Base-by-base conservation (phyloP, 495 filamentous ascomycete species). In the Aspergillus homomorphus region DNA sequence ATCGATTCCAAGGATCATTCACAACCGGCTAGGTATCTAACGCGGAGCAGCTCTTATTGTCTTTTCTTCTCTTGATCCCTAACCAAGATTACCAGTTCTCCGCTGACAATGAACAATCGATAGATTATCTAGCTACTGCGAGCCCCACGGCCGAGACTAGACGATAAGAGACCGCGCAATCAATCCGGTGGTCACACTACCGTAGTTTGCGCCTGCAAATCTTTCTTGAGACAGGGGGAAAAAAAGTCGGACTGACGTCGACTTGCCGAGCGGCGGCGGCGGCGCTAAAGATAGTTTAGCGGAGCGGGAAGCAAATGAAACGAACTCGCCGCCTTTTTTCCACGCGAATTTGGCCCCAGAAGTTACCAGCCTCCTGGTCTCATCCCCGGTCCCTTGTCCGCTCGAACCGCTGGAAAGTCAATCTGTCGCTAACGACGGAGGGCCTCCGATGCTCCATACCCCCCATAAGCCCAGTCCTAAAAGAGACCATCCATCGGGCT, bases 351-450 rank as follows among this genome's bases (percentile, higher is more conserved):
- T 14, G 41, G 59, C 61, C 61, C 65, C 65, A 63, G 59, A 59
- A 63, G 61, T 56, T 67, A 64, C 62, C 66, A 61, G 59, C 59
- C 61, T 60, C 63, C 57, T 63, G 59, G 66, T 61, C 62, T 52
- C 46, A 14, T 55, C 51, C 49, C 50, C 52, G 51, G 55, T 61
- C 38, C 45, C 48, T 58, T 61, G 45, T 53, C 19, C 46, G 41
- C 51, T 42, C 20, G 33, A 62, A 48, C 57, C 60, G 51, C 43
- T 43, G 45, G 61, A 60, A 63, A 65, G 57, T 62, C 57, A 56
- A 66, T 62, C 60, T 53, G 55, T 54, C 57, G 26, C 59, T 62
- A 60, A 52, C 30, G 28, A 56, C 42, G 38, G 42, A 30, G 48
- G n/a, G 28, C 24, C 24, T 18, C 48, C 48, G 48, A 38, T 12